Percentiles rank a stretch among this genome's conserved stretches.
Conservation (phyloP, 2,329 filamentous ascomycete species). For the Claviceps pusilla region DNA sequence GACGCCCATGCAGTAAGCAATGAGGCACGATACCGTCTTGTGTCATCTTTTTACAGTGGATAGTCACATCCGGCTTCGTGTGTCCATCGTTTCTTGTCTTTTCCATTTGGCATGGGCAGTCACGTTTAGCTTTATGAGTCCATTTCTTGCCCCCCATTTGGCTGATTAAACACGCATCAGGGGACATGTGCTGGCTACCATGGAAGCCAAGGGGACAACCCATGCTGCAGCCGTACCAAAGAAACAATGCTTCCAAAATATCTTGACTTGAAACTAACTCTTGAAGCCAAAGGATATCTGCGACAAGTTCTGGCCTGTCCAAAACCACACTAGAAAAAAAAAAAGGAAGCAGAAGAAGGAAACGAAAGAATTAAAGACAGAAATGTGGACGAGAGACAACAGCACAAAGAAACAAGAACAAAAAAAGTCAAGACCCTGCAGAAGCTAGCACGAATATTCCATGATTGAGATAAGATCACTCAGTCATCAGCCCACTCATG, state of each 20-base stretch:
- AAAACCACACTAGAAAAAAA: constrained; percentile 4
- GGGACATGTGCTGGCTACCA: not conserved
- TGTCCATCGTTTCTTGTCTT: too few species aligned
- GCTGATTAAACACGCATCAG: not conserved
- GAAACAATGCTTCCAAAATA: not conserved
- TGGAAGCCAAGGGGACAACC: not conserved
- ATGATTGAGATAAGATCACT: constrained; percentile 3
- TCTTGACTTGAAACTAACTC: not conserved
- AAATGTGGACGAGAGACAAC: not conserved
- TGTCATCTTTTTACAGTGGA: too few species aligned
- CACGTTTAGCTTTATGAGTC: too few species aligned
- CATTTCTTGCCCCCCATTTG: too few species aligned
- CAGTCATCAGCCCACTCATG: constrained; percentile 2
- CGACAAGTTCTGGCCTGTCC: constrained; percentile 6
- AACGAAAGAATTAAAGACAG: constrained; percentile 5
- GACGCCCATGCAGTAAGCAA: too few species aligned
- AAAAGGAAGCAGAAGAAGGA: constrained; percentile 5
- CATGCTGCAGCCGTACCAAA: not conserved
- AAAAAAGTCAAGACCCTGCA: constrained; percentile 8
- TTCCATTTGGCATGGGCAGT: too few species aligned
- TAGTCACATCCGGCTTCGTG: too few species aligned
- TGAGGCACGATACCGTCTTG: too few species aligned
- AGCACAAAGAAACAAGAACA: constrained; percentile 8
- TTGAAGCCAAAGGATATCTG: constrained; percentile 1
- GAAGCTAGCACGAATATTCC: constrained; percentile 4